Conservation (phyloP, 2,329 filamentous ascomycete genomes). For the Gnomoniopsis smithogilvyi region DNA sequence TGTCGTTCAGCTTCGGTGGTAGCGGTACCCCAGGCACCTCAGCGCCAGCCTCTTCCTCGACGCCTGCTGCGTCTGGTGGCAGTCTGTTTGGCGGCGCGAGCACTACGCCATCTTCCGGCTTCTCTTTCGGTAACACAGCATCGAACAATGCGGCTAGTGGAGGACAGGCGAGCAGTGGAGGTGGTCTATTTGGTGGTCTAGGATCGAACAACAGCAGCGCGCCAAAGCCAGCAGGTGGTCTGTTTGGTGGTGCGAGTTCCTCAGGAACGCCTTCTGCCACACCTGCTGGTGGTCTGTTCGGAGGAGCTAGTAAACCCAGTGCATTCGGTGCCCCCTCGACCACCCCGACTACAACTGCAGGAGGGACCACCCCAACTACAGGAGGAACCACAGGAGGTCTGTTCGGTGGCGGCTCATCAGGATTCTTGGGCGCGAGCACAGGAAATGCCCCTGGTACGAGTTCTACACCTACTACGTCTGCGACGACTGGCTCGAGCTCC, state of each 20-base stretch:
- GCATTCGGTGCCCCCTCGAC: slow-evolving; percentile 24
- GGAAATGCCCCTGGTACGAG: slow-evolving; percentile 2
- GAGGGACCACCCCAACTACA: slow-evolving; percentile 1
- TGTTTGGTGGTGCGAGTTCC: slow-evolving; percentile 15
- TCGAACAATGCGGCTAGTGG: slow-evolving; percentile 10
- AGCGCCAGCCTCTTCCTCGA: slow-evolving; percentile 36
- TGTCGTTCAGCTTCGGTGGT: slow-evolving; percentile 24
- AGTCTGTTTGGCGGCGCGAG: slow-evolving; percentile 35
- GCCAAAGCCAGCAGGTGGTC: slow-evolving; percentile 1
- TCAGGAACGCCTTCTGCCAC: slow-evolving; percentile 29
- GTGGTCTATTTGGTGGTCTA: slow-evolving; percentile 32
- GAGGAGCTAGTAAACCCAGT: slow-evolving; percentile 18
- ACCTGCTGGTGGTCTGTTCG: slow-evolving; percentile 23
- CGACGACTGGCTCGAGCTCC: slow-evolving; percentile 15
- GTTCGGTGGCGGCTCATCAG: slow-evolving; percentile 8
- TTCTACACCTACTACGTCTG: slow-evolving; percentile 17
- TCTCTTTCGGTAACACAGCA: slow-evolving; percentile 38
- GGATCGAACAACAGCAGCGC: slow-evolving; percentile 7
- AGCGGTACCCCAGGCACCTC: slow-evolving; percentile 28
- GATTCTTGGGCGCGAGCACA: slow-evolving; percentile 27
- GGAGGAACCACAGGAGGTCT: slow-evolving; percentile 1
- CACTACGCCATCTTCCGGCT: slow-evolving; percentile 22
- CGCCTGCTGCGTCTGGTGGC: slow-evolving; percentile 34
- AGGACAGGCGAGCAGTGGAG: slow-evolving; percentile 19
- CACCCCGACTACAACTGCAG: slow-evolving; percentile 16